These are phyloP conservation scores for Leccinum solheimii DNA, from an alignment of 1,284 basidiomycete genomes.

Conservation along the genomic window DNA sequence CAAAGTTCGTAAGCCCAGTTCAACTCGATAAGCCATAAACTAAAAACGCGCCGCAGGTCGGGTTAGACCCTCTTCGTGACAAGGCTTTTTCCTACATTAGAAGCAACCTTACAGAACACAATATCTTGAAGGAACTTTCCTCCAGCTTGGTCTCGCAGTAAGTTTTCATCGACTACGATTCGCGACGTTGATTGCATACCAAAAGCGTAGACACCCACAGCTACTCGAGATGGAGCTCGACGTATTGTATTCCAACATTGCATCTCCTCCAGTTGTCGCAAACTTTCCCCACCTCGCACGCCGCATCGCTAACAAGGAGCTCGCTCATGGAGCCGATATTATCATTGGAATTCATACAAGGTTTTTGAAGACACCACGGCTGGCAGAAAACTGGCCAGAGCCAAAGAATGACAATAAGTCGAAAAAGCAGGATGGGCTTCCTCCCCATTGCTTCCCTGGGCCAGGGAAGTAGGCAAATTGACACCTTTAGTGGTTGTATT, in stretches of 20 bases:
- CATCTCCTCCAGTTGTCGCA: neutral
- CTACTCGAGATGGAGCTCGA: neutral
- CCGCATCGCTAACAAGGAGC: neutral
- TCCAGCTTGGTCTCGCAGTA: neutral
- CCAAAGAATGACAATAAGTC: neutral
- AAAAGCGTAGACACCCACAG: neutral
- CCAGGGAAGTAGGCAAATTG: neutral
- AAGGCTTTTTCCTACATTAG: neutral
- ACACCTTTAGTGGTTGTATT: neutral
- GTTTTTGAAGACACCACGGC: neutral
- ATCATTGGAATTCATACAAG: neutral
- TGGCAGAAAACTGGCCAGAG: neutral
- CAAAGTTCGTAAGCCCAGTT: neutral
- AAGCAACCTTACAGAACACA: neutral
- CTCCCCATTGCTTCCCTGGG: neutral
- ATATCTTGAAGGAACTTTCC: neutral
- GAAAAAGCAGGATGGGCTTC: neutral
- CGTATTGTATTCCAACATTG: neutral
- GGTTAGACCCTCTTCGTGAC: neutral
- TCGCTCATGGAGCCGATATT: neutral
- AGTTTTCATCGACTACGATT: neutral
- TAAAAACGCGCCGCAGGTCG: neutral
- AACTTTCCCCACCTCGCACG: neutral
- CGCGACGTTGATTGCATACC: neutral
- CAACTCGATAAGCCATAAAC: neutral